Evolutionary conservation across 352 stramenopile species (phyloP).

Genomic region (Stephanocyclus meneghinianus): DNA sequence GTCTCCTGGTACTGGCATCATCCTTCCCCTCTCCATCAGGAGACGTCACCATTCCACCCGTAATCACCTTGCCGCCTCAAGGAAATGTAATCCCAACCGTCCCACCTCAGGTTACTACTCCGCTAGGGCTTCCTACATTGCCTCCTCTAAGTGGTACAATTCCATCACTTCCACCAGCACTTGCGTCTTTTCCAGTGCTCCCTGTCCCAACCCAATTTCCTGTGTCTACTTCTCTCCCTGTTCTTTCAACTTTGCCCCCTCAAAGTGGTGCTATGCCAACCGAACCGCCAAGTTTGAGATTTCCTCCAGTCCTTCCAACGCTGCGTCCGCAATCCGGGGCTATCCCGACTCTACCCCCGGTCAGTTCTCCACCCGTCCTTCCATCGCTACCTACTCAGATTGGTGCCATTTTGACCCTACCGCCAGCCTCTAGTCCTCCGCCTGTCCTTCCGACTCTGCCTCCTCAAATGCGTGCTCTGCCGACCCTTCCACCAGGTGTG

Average conservation of each 20-base stretch:
- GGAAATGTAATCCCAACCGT: neutral
- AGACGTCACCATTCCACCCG: neutral
- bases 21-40: neutral
- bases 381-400: neutral
- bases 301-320: neutral
- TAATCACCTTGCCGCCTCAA: neutral
- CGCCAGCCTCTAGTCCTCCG: neutral
- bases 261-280: slow-evolving; percentile 5
- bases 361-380: neutral
- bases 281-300: neutral
- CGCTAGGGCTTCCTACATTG: neutral
- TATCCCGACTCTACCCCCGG: neutral
- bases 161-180: neutral
- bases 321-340: neutral
- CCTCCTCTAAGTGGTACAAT: neutral
- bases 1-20: neutral
- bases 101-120: neutral
- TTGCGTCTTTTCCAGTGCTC: neutral
- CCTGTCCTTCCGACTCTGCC: neutral
- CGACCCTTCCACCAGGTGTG: neutral
- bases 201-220: neutral
- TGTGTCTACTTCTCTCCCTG: too few species aligned
- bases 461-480: neutral
- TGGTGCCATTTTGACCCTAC: neutral
- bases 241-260: neutral